These are phyloP conservation scores for Fusarium tjaetaba DNA, from an alignment of 2,329 filamentous ascomycete genomes.

Conservation along the genomic window DNA sequence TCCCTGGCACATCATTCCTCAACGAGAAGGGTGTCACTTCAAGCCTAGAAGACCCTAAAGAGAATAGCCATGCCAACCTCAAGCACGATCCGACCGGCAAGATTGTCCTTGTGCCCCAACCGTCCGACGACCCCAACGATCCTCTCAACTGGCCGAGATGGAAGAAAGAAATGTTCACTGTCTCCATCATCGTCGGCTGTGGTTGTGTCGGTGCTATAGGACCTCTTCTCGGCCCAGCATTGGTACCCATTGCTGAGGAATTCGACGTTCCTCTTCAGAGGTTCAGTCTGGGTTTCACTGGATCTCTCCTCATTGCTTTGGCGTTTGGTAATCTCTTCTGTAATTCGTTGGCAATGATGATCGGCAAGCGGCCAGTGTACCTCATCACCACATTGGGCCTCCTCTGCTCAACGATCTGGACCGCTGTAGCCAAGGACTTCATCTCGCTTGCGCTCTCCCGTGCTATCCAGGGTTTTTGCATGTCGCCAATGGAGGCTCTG, in stretches of 20 bases:
- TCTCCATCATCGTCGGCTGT: neutral
- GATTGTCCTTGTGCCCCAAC: neutral
- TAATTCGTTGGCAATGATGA: neutral
- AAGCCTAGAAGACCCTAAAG: accelerated
- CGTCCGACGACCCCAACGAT: neutral
- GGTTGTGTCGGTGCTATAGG: neutral
- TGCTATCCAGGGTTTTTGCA: neutral
- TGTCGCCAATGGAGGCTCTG: neutral
- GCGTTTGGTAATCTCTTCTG: neutral
- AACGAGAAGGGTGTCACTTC: neutral
- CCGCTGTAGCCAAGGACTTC: neutral
- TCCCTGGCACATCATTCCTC: neutral
- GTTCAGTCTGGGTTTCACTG: neutral
- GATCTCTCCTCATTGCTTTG: neutral
- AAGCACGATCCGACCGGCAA: neutral
- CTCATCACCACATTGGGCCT: neutral
- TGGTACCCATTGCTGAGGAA: neutral
- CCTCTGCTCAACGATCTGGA: neutral
- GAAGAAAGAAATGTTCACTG: conserved; percentile 1
- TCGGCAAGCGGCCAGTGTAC: neutral
- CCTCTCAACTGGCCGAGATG: conserved; percentile 1
- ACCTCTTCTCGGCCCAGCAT: neutral
- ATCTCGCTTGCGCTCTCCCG: neutral
- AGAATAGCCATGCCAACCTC: neutral
- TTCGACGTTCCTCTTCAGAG: neutral